A percentile compares a stretch with the other conserved stretches of the same genome.
Evolutionary conservation across 352 stramenopile genomes (phyloP).

Genomic region (Globisporangium carolinianum): DNA sequence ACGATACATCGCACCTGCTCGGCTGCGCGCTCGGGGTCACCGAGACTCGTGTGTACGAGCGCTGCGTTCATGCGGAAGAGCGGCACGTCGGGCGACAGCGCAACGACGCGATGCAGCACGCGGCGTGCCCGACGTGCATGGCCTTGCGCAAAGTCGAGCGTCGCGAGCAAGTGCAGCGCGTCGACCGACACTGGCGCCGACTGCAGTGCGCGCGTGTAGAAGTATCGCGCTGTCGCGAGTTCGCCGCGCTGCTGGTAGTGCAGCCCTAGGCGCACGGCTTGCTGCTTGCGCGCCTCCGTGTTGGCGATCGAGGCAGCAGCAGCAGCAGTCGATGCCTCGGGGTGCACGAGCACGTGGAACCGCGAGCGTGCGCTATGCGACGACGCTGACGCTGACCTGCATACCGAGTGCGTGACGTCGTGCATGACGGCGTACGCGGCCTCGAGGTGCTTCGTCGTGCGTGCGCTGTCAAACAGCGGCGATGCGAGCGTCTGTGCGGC

Average conservation of each 20-base stretch:
- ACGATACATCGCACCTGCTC: slow-evolving; percentile 1
- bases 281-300: slow-evolving; percentile 10
- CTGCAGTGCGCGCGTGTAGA: slow-evolving; percentile 22
- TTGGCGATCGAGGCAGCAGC: background rate
- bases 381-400: background rate
- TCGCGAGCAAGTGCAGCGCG: slow-evolving; percentile 44
- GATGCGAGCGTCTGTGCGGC: slow-evolving; percentile 22
- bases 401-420: slow-evolving; percentile 32
- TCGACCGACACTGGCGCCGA: slow-evolving; percentile 14
- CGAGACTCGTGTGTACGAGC: slow-evolving; percentile 1
- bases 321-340: slow-evolving; percentile 2
- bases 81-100: slow-evolving; percentile 15
- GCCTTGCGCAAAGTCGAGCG: slow-evolving; percentile 18
- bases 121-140: slow-evolving; percentile 11
- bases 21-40: background rate
- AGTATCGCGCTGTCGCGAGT: slow-evolving; percentile 16
- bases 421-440: slow-evolving; percentile 53
- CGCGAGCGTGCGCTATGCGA: background rate
- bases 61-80: slow-evolving; percentile 20
- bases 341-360: slow-evolving; percentile 43
- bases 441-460: slow-evolving; percentile 61
- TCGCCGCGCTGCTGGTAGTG: slow-evolving; percentile 22
- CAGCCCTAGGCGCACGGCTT: slow-evolving; percentile 18
- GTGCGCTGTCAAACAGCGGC: slow-evolving; percentile 69
- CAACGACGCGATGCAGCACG: slow-evolving; percentile 17